Base-by-base conservation (phyloP, 176 grass and related monocot species). In the Tillandsia leiboldiana region DNA sequence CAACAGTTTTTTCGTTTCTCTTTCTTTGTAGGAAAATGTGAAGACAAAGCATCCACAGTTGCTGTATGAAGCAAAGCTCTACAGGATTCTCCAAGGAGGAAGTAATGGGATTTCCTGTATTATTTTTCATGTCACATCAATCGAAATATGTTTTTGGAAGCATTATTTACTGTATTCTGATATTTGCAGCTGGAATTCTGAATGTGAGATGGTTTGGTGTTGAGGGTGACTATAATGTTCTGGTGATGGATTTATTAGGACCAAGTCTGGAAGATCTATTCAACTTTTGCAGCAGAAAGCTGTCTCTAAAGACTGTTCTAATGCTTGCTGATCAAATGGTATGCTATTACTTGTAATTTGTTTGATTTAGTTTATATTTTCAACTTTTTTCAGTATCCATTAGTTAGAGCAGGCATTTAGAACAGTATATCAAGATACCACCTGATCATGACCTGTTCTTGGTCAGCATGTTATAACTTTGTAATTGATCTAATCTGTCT, bases 321-420 rank as follows among this genome's bases (percentile, higher is more conserved):
- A 96, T 96, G 88, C 92, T 91, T 86, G 85, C 83, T 49, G 91
- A 96, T 81, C 91, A 96, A 52, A 91, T 96, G 91, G 87, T 96
- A 88, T 58, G 52, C 8, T 68, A 67, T 68, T 76, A 10, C 15
- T 54, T 22, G 2, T 24, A 64, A 24, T 84, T 1, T 66, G 8
- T 71, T 65, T 14, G 33, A 62, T 23, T 11, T 85, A 47, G 12
- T 67, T 70, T 70, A 53, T 20, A 66, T 59, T 10, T 33, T 63
- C 2, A 10, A 13, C 33, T 72, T 69, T 85, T 18, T 23, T 20
- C 56, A 15, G 10, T 4, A 61, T 18, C 56, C 56, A 18, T 61
- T 20, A 15, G 22, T 23, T 7, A 9, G 17, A 18, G 15, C n/a
- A 18, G 56, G 17, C 17, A 61, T 61, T 61, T 23, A 1, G 13